Evolutionary conservation across 2,329 filamentous ascomycete genomes (phyloP).

Genomic region (Cercospora canescens): DNA sequence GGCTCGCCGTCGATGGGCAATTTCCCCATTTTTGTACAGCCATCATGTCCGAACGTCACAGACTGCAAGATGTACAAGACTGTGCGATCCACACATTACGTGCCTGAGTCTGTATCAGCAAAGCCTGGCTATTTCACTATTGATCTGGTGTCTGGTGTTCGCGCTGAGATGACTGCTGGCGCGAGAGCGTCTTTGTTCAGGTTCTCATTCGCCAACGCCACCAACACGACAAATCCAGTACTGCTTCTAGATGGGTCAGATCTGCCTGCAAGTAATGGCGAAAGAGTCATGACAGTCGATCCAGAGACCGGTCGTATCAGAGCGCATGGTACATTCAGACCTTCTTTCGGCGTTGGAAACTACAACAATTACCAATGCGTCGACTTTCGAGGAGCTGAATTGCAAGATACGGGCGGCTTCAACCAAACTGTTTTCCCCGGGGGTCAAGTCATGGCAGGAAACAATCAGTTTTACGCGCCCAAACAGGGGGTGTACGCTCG

Average conservation of each 20-base stretch:
- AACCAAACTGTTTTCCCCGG: constrained; percentile 48
- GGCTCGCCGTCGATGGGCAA: constrained; percentile 66
- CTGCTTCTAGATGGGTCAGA: constrained; percentile 61
- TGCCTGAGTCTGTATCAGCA: constrained; percentile 52
- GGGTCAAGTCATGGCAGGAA: constrained; percentile 36
- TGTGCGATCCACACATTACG: constrained; percentile 52
- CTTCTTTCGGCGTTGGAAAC: constrained; percentile 60
- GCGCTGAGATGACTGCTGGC: constrained; percentile 61
- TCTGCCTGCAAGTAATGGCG: constrained; percentile 52
- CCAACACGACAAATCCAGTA: constrained; percentile 48
- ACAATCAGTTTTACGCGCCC: constrained; percentile 34
- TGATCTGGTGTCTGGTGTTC: constrained; percentile 55
- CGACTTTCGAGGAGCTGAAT: constrained; percentile 54
- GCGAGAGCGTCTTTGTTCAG: constrained; percentile 59
- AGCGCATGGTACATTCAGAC: constrained; percentile 59
- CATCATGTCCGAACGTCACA: constrained; percentile 56
- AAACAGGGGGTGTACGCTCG: constrained; percentile 32
- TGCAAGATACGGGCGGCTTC: constrained; percentile 60
- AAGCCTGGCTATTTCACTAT: constrained; percentile 61
- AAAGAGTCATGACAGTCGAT: constrained; percentile 54
- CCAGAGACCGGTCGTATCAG: constrained; percentile 54
- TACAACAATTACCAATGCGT: constrained; percentile 61
- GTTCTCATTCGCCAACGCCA: constrained; percentile 53
- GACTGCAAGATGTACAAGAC: constrained; percentile 48
- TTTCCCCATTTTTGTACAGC: constrained; percentile 69